Evolutionary conservation across 345 rosid genomes (phyloP).

Genomic region (Hypericum androsaemum): DNA sequence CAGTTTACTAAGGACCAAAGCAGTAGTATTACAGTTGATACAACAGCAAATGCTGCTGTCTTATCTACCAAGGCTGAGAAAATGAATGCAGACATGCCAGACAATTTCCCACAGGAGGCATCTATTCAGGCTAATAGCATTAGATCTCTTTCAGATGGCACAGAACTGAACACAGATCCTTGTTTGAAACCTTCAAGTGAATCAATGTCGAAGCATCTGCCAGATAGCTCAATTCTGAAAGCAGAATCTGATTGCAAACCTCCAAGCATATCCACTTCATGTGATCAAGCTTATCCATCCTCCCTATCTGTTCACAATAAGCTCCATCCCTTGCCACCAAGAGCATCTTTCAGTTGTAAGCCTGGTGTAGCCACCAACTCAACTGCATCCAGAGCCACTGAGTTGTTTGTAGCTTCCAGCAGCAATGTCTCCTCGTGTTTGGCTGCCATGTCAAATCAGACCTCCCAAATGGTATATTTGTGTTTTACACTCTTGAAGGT

Average conservation of each 20-base stretch:
- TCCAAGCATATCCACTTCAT: constrained; percentile 5
- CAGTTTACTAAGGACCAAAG: constrained; percentile 25
- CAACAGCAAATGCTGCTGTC: no score
- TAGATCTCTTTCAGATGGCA: no score
- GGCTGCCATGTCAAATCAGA: constrained; percentile 9
- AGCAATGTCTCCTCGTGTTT: constrained; percentile 9
- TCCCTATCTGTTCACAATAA: constrained; percentile 3
- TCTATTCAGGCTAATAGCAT: no score
- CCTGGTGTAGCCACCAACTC: constrained; percentile 12
- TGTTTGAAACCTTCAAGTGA: constrained; percentile 13
- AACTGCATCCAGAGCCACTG: constrained; percentile 16
- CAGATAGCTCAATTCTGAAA: constrained; percentile 19
- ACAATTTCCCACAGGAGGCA: no score
- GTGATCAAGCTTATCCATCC: constrained; percentile 4
- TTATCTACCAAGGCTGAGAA: no score
- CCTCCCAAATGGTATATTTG: constrained; percentile 34
- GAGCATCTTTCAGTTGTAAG: constrained; percentile 9
- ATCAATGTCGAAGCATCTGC: constrained; percentile 5
- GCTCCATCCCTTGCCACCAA: constrained; percentile 10
- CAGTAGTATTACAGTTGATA: constrained; percentile 18
- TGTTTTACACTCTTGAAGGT: constrained; percentile 4
- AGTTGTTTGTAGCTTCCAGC: constrained; percentile 8
- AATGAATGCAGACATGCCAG: no score
- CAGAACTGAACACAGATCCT: no score
- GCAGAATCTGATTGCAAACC: constrained; percentile 14